Percentiles rank a stretch among this genome's conserved stretches.
Evolutionary conservation across 1,284 basidiomycete genomes (phyloP).

Genomic region (Paramarasmius palmivorus): DNA sequence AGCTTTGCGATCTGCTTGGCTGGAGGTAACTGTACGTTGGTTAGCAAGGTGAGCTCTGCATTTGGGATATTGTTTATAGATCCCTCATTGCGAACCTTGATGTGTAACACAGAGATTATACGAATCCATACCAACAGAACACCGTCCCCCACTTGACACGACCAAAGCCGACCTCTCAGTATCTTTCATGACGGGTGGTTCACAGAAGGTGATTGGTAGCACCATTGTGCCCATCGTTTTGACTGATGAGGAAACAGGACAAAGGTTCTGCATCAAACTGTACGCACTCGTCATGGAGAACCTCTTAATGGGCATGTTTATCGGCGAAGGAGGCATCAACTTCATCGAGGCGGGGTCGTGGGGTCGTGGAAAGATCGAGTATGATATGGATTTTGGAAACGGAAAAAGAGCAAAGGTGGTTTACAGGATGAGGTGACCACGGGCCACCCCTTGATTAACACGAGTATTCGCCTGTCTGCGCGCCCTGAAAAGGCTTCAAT

Average conservation of each 20-base stretch:
- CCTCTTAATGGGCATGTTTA: conserved; percentile 24
- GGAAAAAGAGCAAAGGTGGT: background rate
- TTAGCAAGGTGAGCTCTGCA: conserved; percentile 16
- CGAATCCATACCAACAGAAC: conserved; percentile 21
- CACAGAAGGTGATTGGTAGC: conserved; percentile 17
- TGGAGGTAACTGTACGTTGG: conserved; percentile 18
- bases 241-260: conserved; percentile 12
- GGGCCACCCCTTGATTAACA: no score
- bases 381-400: background rate
- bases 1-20: conserved; percentile 22
- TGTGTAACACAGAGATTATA: conserved; percentile 12
- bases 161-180: conserved; percentile 6
- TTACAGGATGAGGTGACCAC: no score
- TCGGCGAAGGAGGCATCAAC: conserved; percentile 1
- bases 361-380: background rate
- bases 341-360: background rate
- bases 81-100: background rate
- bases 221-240: conserved; percentile 23
- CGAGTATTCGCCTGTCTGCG: no score
- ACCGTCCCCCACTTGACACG: conserved; percentile 19
- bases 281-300: conserved; percentile 18
- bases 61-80: background rate
- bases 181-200: conserved; percentile 6
- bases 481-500: no score
- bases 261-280: conserved; percentile 17